These are phyloP conservation scores for Priceomyces haplophilus DNA, from an alignment of 805 yeast species.

Conservation along the genomic window DNA sequence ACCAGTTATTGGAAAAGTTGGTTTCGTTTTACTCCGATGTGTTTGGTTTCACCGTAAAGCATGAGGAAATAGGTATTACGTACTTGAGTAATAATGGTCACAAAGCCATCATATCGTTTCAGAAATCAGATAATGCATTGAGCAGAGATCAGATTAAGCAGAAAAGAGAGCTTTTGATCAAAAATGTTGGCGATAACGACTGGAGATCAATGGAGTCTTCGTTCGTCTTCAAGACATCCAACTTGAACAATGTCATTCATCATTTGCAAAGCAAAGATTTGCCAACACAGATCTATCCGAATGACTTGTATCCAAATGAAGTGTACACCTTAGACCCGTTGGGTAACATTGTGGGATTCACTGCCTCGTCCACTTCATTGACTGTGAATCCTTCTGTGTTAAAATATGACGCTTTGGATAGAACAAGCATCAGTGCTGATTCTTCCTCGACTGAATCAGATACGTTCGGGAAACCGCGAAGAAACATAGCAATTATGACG, in stretches of 20 bases:
- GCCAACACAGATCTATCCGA: conserved; percentile 62
- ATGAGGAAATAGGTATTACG: conserved; percentile 15
- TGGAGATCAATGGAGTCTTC: conserved; percentile 49
- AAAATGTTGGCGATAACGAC: conserved; percentile 32
- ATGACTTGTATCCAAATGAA: conserved; percentile 70
- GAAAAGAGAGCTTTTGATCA: conserved; percentile 11
- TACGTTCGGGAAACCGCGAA: conserved; percentile 18
- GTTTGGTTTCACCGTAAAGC: conserved; percentile 28
- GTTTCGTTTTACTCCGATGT: conserved; percentile 55
- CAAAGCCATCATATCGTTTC: conserved; percentile 20
- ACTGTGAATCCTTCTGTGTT: conserved; percentile 45
- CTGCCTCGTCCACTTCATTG: conserved; percentile 57
- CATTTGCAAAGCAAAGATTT: conserved; percentile 26
- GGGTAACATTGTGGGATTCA: conserved; percentile 79
- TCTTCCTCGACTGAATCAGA: conserved; percentile 12
- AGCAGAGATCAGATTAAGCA: conserved; percentile 17
- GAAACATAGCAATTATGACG: conserved; percentile 91
- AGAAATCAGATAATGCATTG: conserved; percentile 14
- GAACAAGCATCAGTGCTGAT: conserved; percentile 3
- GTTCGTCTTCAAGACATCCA: conserved; percentile 44
- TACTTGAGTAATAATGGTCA: conserved; percentile 23
- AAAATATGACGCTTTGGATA: conserved; percentile 23
- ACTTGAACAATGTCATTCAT: conserved; percentile 37
- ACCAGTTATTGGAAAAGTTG: conserved; percentile 42
- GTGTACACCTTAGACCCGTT: conserved; percentile 78